Base-by-base conservation (phyloP, 805 yeast species). In the Yamadazyma philogaea region DNA sequence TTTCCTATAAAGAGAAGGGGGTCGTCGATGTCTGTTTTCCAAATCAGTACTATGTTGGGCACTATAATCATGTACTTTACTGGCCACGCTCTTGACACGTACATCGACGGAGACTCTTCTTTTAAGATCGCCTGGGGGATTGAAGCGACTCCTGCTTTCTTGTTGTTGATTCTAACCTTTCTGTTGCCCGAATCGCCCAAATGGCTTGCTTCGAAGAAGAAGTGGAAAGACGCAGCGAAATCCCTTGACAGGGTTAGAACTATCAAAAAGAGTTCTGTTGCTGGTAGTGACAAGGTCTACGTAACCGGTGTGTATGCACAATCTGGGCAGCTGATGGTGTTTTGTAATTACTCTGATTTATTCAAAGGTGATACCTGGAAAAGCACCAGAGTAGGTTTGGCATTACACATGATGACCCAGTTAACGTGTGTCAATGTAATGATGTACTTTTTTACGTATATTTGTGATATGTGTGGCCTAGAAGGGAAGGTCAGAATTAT, bases 381-480 rank as follows among this genome's bases (percentile, higher is more conserved):
- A 20, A 69, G 67, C 39, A 60, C 72, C 8, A 2, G 61, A 3
- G 47, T 63, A 37, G 79, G 77, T 1, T 45, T 69, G 0, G 19
- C 57, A 0, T 53, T 70, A 7, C 81, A 74, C 46, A 31, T 64
- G 1, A 52, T 74, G 4, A 62, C 68, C n/a, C 80, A 75, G 46
- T 48, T 69, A n/a, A 66, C 74, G 40, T 74, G 77, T 4, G 68
- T 72, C 8, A 64, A 64, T 32, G 61, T 68, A 1, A 50, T 76
- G 37, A 63, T 72, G 67, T 71, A 66, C 50, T 74, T 73, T 41
- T 61, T 74, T 40, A 61, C 64, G 1, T 70, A 62, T 49, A 62
- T 77, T 11, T 77, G 81, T 56, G 74, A 68, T 24, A 66, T 69
- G 63, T 62, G 76, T 49, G 80, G 78, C 0, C 44, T 75, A 26